Conservation (phyloP, 495 filamentous ascomycete genomes). For the Copromyces sp. region DNA sequence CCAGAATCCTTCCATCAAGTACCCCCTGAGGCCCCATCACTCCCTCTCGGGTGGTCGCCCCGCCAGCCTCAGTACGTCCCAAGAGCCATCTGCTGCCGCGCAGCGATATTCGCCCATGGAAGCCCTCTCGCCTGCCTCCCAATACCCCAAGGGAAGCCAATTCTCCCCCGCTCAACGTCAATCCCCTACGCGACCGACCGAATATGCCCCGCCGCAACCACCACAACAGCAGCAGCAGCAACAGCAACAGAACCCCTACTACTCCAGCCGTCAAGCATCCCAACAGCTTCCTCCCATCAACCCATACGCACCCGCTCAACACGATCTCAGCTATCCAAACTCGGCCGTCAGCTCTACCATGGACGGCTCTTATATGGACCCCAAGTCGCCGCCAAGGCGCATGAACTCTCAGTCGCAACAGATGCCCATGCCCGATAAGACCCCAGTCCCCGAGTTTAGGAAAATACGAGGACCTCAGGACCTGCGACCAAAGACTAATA, state of each 20-base stretch:
- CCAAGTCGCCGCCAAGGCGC: constrained; percentile 56
- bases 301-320: constrained; percentile 49
- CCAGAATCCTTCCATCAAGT: constrained; percentile 48
- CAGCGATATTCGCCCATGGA: constrained; percentile 96
- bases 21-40: constrained; percentile 60
- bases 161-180: constrained; percentile 36
- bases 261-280: constrained; percentile 31
- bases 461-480: constrained; percentile 63
- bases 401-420: constrained; percentile 33
- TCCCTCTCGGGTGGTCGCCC: constrained; percentile 40
- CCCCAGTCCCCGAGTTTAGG: constrained; percentile 79
- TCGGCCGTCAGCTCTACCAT: constrained; percentile 54
- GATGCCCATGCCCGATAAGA: constrained; percentile 43
- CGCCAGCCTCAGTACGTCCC: constrained; percentile 46
- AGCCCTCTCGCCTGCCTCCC: constrained; percentile 48
- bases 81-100: constrained; percentile 72
- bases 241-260: constrained; percentile 34
- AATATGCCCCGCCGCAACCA: constrained; percentile 28
- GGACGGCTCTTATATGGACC: constrained; percentile 63
- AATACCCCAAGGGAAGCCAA: constrained; percentile 37
- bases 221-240: background rate
- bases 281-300: constrained; percentile 64
- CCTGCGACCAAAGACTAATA: constrained; percentile 70
- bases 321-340: constrained; percentile 45
- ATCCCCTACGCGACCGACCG: constrained; percentile 37